Percentiles rank a stretch among this genome's conserved stretches.
phyloP scores from a whole-genome alignment of 768 basidiomycete species.

The Boletales sp. region DNA sequence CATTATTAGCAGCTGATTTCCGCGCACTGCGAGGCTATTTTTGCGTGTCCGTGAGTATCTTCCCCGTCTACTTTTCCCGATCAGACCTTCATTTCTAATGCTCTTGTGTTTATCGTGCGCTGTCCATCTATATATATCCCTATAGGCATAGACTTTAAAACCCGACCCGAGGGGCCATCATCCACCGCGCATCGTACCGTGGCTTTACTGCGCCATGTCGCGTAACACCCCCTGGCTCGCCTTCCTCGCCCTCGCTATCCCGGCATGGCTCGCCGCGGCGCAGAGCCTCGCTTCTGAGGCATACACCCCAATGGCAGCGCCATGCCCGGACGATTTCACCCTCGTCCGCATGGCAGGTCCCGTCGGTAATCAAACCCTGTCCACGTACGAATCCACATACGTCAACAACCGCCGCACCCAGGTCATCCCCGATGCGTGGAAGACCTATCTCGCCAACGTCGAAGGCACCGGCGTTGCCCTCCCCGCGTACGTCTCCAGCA shows the following conservation, averaged over 20 bases:
- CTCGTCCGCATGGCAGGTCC: conserved; percentile 30
- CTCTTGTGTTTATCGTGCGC: too few relatives aligned
- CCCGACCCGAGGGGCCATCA: too few relatives aligned
- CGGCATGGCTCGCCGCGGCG: conserved; percentile 10
- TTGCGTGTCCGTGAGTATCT: too few relatives aligned
- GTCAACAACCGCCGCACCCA: conserved; percentile 30
- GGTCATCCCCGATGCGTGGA: conserved; percentile 40
- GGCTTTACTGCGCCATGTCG: background rate
- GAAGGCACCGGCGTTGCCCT: conserved; percentile 26
- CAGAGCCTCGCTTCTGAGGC: conserved; percentile 24
- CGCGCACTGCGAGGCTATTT: too few relatives aligned
- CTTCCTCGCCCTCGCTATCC: conserved; percentile 4
- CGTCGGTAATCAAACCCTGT: conserved; percentile 32
- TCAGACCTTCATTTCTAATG: too few relatives aligned
- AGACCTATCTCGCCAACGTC: conserved; percentile 37
- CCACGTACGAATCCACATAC: conserved; percentile 35
- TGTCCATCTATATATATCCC: too few relatives aligned
- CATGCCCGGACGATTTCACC: conserved; percentile 22
- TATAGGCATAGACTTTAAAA: too few relatives aligned
- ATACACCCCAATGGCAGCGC: conserved; percentile 19
- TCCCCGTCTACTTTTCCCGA: too few relatives aligned
- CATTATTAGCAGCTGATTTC: too few relatives aligned
- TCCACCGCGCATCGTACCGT: too few relatives aligned
- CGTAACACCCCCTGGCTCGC: conserved; percentile 4
- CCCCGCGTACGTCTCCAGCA: conserved; percentile 33